Percentiles rank a stretch among this genome's conserved stretches.
Conservation (phyloP, 768 basidiomycete genomes). For the Mrakia blollopis region DNA sequence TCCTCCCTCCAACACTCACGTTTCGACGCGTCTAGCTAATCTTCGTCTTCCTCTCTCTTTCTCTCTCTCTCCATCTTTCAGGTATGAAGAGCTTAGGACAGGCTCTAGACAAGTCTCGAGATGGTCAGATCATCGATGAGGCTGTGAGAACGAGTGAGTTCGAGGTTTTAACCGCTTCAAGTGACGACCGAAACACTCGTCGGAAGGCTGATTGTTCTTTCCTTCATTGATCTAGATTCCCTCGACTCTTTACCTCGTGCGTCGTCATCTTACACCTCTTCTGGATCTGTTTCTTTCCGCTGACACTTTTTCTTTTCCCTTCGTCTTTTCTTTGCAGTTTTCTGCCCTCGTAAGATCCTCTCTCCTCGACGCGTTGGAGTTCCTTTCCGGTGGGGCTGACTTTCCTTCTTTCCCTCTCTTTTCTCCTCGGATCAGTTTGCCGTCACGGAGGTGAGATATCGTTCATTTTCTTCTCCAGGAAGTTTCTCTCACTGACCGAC, state of each 20-base stretch:
- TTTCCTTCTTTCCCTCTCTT: neutral
- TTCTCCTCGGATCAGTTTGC: neutral
- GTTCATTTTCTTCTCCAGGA: neutral
- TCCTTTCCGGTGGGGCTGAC: neutral
- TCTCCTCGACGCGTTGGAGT: no score
- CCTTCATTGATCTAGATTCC: neutral
- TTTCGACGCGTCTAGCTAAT: neutral
- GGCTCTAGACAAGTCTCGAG: slow-evolving; percentile 1
- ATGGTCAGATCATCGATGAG: slow-evolving; percentile 6
- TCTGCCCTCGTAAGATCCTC: neutral
- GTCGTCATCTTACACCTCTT: no score
- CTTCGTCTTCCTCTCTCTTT: neutral
- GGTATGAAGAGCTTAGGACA: slow-evolving; percentile 10
- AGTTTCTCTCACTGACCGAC: neutral
- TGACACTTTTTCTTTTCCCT: neutral
- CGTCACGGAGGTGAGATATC: neutral
- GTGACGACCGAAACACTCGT: neutral
- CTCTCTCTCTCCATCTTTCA: neutral
- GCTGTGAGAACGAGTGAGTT: neutral
- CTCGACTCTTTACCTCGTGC: slow-evolving; percentile 10
- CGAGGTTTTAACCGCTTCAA: neutral
- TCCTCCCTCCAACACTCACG: neutral
- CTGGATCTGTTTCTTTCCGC: neutral
- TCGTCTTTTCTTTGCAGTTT: neutral
- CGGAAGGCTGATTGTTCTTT: neutral